phyloP scores from a whole-genome alignment of 2,329 filamentous ascomycete species.

The Hypoxylon sp. region DNA sequence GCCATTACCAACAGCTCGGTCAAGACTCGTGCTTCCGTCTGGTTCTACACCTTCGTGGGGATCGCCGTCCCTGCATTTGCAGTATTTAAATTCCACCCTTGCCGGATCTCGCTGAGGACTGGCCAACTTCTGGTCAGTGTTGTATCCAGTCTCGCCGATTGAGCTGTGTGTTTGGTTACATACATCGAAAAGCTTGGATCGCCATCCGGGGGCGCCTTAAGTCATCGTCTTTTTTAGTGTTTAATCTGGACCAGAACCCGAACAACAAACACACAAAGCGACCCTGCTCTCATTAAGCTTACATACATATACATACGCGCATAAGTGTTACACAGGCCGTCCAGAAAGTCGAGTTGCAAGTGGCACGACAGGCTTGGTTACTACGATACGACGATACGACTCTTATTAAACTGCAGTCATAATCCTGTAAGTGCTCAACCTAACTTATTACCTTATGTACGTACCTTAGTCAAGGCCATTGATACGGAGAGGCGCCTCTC shows the following conservation, averaged over 20 bases:
- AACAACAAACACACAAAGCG: constrained; percentile 15
- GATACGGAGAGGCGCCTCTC: constrained; percentile 25
- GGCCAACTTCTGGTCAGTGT: constrained; percentile 16
- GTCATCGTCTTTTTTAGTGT: constrained; percentile 17
- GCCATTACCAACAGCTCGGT: constrained; percentile 35
- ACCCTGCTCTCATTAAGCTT: constrained; percentile 34
- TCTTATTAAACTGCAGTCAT: constrained; percentile 37
- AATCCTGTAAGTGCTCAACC: constrained; percentile 40
- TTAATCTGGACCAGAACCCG: constrained; percentile 21
- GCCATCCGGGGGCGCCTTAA: constrained; percentile 13
- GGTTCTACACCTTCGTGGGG: constrained; percentile 26
- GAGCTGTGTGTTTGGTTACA: constrained; percentile 27
- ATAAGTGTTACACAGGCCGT: constrained; percentile 23
- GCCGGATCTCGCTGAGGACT: constrained; percentile 17
- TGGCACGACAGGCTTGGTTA: constrained; percentile 32
- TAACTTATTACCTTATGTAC: constrained; percentile 40
- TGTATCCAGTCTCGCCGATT: constrained; percentile 19
- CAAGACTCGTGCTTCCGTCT: constrained; percentile 30
- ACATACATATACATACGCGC: constrained; percentile 26
- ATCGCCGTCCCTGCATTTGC: neutral
- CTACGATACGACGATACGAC: constrained; percentile 27
- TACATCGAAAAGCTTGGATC: constrained; percentile 11
- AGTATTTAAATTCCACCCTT: constrained; percentile 30
- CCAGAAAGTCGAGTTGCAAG: constrained; percentile 21
- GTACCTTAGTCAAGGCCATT: constrained; percentile 39